phyloP scores from a whole-genome alignment of 2,329 filamentous ascomycete species.

The Sporothrix humicola region DNA sequence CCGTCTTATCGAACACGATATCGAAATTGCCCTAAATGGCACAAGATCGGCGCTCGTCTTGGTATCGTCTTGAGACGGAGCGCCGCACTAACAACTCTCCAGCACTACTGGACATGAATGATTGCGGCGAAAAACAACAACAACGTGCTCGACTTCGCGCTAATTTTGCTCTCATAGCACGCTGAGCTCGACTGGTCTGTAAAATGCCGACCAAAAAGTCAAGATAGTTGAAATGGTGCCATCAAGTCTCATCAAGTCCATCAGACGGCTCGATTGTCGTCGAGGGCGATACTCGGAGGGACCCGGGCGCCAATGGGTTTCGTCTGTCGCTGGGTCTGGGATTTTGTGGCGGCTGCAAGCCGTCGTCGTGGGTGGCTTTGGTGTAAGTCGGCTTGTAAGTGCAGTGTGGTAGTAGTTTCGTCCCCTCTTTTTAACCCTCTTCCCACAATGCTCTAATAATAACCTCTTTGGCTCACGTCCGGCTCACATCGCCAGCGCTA shows the following conservation, averaged over 20 bases:
- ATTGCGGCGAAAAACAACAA: neutral
- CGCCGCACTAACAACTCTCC: neutral
- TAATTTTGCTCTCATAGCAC: neutral
- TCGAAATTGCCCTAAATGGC: neutral
- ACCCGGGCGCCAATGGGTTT: constrained; percentile 24
- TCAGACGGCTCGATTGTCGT: neutral
- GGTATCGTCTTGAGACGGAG: neutral
- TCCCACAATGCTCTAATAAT: constrained; percentile 20
- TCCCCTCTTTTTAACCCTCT: neutral
- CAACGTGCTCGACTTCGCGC: constrained; percentile 10
- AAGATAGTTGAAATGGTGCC: neutral
- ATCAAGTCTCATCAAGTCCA: neutral
- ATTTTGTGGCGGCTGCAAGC: constrained; percentile 1
- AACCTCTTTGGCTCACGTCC: constrained; percentile 13
- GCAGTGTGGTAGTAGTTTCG: neutral
- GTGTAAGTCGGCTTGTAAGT: neutral
- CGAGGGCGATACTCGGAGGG: constrained; percentile 5
- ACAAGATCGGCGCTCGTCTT: constrained; percentile 1
- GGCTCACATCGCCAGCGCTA: constrained; percentile 11
- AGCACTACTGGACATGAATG: neutral
- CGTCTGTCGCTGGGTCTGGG: constrained; percentile 3
- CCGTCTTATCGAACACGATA: neutral
- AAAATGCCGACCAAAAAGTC: neutral
- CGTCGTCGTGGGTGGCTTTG: neutral
- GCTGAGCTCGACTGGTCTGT: neutral